phyloP scores from a whole-genome alignment of 176 grass and related monocot species.

The Saccharum officinarum region DNA sequence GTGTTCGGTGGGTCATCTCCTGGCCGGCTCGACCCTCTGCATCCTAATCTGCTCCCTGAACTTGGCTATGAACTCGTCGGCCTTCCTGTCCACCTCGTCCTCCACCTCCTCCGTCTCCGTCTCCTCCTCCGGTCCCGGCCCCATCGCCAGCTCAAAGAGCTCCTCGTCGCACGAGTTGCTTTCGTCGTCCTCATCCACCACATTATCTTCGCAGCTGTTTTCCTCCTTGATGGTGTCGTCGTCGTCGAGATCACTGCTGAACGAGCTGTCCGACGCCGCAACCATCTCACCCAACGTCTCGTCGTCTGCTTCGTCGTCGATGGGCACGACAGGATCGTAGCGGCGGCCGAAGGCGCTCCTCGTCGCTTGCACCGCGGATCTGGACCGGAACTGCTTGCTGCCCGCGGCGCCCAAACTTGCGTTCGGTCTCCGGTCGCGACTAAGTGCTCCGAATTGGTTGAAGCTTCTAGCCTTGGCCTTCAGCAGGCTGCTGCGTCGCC shows the following conservation, averaged over 20 bases:
- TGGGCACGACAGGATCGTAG: conserved; percentile 10
- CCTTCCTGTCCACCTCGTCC: conserved; percentile 90
- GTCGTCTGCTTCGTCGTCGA: not conserved
- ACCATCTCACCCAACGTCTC: conserved; percentile 1
- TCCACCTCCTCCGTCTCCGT: conserved; percentile 32
- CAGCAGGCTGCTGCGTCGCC: not conserved
- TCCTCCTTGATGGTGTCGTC: not conserved
- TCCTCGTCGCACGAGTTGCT: conserved; percentile 51
- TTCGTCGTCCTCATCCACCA: not conserved
- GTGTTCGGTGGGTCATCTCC: not conserved
- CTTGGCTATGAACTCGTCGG: conserved; percentile 93
- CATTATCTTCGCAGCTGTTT: not conserved
- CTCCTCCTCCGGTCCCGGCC: conserved; percentile 1
- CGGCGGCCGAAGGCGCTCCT: not conserved
- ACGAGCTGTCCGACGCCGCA: conserved; percentile 38
- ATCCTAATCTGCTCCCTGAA: conserved; percentile 93
- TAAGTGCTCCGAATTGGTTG: conserved; percentile 1
- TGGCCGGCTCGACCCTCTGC: conserved; percentile 50
- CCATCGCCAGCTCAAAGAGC: conserved; percentile 50
- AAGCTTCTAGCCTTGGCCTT: conserved; percentile 45
- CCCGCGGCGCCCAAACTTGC: not conserved
- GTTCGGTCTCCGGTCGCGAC: not conserved
- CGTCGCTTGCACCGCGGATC: conserved; percentile 20
- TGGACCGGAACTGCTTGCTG: conserved; percentile 34
- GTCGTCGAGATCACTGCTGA: conserved; percentile 34